Conservation (phyloP, 495 filamentous ascomycete genomes). For the Haplographium delicatum region DNA sequence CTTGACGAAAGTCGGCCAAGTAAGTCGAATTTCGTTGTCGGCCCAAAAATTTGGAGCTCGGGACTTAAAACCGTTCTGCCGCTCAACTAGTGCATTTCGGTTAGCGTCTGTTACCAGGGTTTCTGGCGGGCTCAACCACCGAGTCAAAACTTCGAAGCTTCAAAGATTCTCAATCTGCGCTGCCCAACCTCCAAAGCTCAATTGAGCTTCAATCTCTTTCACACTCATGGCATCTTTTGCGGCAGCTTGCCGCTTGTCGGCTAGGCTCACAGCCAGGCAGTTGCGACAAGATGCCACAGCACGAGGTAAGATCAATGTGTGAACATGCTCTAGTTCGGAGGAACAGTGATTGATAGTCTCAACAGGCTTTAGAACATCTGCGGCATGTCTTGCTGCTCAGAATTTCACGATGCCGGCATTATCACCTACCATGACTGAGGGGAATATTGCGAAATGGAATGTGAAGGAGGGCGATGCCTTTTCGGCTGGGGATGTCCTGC, state of each 20-base stretch:
- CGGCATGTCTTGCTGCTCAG: slow-evolving; percentile 57
- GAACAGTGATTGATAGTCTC: slow-evolving; percentile 9
- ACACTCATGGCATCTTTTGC: slow-evolving; percentile 48
- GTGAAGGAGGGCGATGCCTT: slow-evolving; percentile 76
- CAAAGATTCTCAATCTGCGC: slow-evolving; percentile 9
- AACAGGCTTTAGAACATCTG: slow-evolving; percentile 57
- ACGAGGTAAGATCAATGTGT: slow-evolving; percentile 38
- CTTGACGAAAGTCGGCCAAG: slow-evolving; percentile 8
- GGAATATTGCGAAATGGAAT: slow-evolving; percentile 71
- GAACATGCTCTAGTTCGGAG: neutral
- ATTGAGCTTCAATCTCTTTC: slow-evolving; percentile 31
- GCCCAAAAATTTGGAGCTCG: slow-evolving; percentile 14
- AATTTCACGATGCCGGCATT: slow-evolving; percentile 85
- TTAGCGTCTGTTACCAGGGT: too few species aligned
- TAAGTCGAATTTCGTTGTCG: neutral
- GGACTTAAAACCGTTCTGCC: too few species aligned
- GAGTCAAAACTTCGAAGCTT: too few species aligned
- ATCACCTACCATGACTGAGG: slow-evolving; percentile 83
- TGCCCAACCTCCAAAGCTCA: slow-evolving; percentile 23
- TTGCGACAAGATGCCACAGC: slow-evolving; percentile 43
- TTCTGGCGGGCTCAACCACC: slow-evolving; percentile 24
- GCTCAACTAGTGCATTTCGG: too few species aligned
- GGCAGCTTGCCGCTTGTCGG: slow-evolving; percentile 45
- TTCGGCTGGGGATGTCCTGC: slow-evolving; percentile 69
- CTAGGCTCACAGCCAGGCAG: slow-evolving; percentile 40